Percentiles rank a stretch among this genome's conserved stretches.
These are phyloP conservation scores for Pseudogymnoascus destructans DNA, from an alignment of 2,329 filamentous ascomycete species.

Conservation along the genomic window DNA sequence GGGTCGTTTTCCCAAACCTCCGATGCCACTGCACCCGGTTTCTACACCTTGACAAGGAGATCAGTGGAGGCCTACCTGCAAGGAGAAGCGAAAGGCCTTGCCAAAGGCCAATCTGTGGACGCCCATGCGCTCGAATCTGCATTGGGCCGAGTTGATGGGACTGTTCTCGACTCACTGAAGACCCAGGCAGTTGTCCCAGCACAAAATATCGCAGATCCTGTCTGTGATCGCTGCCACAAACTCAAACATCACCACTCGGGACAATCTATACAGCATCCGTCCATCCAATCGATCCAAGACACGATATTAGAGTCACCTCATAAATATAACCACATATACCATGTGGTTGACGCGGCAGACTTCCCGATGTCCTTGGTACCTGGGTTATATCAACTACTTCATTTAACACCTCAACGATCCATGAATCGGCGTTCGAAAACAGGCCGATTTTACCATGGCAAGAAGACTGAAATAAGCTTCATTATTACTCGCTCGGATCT, in stretches of 20 bases:
- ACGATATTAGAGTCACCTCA: constrained; percentile 82
- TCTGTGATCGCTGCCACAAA: constrained; percentile 81
- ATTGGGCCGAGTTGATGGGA: not conserved
- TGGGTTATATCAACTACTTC: constrained; percentile 55
- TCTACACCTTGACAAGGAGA: constrained; percentile 40
- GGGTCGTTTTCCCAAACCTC: constrained; percentile 49
- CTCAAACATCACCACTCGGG: constrained; percentile 64
- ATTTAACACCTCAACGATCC: constrained; percentile 61
- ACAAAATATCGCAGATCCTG: constrained; percentile 32
- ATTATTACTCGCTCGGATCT: constrained; percentile 83
- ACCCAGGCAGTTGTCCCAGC: constrained; percentile 9
- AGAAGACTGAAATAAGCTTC: constrained; percentile 70
- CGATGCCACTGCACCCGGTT: constrained; percentile 39
- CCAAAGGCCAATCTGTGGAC: not conserved
- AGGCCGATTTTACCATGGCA: constrained; percentile 51
- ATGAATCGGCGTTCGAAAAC: constrained; percentile 65
- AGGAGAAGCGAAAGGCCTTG: constrained; percentile 15
- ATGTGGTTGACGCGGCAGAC: constrained; percentile 87
- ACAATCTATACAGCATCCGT: constrained; percentile 64
- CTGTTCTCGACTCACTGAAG: constrained; percentile 2
- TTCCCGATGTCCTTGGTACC: constrained; percentile 90
- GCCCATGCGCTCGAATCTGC: constrained; percentile 4
- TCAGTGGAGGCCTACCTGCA: constrained; percentile 37
- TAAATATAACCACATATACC: constrained; percentile 87
- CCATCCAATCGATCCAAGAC: constrained; percentile 64